Evolutionary conservation across 352 stramenopile genomes (phyloP).

Genomic region (Aphanomyces stellatus): DNA sequence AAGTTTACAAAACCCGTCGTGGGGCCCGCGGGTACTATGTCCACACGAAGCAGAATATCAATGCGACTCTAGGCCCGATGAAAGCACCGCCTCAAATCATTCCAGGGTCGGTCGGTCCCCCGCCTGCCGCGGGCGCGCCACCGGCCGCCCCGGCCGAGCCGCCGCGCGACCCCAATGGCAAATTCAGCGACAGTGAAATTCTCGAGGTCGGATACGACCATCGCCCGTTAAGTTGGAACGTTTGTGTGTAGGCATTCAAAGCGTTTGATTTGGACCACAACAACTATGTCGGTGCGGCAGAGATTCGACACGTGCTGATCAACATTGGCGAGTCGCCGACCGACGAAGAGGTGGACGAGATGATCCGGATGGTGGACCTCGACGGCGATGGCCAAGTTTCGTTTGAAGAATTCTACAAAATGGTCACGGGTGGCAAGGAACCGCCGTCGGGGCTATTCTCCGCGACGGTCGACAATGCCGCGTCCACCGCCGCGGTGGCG

Average conservation of each 20-base stretch:
- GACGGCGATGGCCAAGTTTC: conserved; percentile 92
- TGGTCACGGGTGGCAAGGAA: conserved; percentile 91
- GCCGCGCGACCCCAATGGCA: conserved; percentile 86
- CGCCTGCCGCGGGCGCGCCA: conserved; percentile 11
- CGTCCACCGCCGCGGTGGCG: conserved; percentile 22
- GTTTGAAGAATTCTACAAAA: conserved; percentile 94
- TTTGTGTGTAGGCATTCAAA: conserved; percentile 58
- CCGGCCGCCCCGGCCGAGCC: conserved; percentile 59
- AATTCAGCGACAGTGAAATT: conserved; percentile 96
- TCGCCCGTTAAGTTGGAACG: neutral
- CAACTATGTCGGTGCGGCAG: conserved; percentile 91
- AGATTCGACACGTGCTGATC: conserved; percentile 92
- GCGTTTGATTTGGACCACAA: conserved; percentile 95
- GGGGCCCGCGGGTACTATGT: conserved; percentile 22
- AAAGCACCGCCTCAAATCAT: conserved; percentile 7
- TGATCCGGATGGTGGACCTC: conserved; percentile 95
- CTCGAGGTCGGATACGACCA: conserved; percentile 47
- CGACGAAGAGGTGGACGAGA: conserved; percentile 95
- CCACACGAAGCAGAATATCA: neutral
- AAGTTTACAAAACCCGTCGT: conserved; percentile 77
- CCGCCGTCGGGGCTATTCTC: conserved; percentile 72
- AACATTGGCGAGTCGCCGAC: conserved; percentile 93
- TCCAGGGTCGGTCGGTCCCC: neutral
- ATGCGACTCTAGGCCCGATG: neutral
- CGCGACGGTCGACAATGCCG: conserved; percentile 23